Conservation (phyloP, 768 basidiomycete genomes). For the Suillus subluteus region DNA sequence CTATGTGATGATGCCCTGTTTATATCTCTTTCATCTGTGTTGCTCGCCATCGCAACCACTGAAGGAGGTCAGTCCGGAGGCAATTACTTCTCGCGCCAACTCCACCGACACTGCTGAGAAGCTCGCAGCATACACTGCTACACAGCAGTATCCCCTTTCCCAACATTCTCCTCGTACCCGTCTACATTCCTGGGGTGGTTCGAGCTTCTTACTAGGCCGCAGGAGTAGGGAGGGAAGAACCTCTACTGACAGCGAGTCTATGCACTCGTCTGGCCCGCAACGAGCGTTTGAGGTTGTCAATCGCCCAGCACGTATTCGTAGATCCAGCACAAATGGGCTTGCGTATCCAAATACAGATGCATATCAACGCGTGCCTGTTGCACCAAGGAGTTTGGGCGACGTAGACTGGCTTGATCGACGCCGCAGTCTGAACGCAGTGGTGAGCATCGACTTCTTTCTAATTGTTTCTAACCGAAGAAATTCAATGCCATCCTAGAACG, state of each 20-base stretch:
- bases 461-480: constrained; percentile 13
- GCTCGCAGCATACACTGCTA: constrained; percentile 32
- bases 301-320: constrained; percentile 54
- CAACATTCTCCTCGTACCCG: constrained; percentile 37
- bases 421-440: constrained; percentile 71
- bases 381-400: constrained; percentile 64
- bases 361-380: constrained; percentile 47
- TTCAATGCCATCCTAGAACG: constrained; percentile 50
- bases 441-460: constrained; percentile 41
- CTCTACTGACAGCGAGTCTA: constrained; percentile 44
- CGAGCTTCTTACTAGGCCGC: constrained; percentile 40
- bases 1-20: constrained; percentile 54
- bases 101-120: constrained; percentile 48
- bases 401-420: constrained; percentile 80
- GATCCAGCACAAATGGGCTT: constrained; percentile 50
- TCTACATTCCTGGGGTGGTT: constrained; percentile 42
- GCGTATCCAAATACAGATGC: constrained; percentile 46
- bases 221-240: constrained; percentile 39
- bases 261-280: constrained; percentile 38
- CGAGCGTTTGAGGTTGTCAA: constrained; percentile 54
- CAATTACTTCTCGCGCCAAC: constrained; percentile 34
- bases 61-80: constrained; percentile 29
- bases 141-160: constrained; percentile 32
- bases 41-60: constrained; percentile 17
- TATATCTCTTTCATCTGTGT: constrained; percentile 37